A percentile compares a stretch with the other conserved stretches of the same genome.
phyloP scores from a whole-genome alignment of 306 rosid genomes.

The Quercus robur region DNA sequence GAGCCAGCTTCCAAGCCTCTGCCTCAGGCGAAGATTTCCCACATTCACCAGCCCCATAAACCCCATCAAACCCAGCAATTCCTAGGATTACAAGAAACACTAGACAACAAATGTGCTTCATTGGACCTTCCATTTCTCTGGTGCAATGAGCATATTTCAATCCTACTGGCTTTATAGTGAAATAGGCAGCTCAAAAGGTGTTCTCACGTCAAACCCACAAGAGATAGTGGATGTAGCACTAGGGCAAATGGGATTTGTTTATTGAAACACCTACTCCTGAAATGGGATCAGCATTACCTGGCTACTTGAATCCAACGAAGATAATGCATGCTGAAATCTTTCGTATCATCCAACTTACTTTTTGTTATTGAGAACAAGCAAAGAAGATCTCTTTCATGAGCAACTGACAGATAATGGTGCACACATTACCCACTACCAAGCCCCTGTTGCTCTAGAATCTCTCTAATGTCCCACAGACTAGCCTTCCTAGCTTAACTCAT shows the following conservation, averaged over 20 bases:
- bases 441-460: no score
- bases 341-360: no score
- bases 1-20: constrained; percentile 45
- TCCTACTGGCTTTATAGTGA: constrained; percentile 20
- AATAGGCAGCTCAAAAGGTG: constrained; percentile 1
- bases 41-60: constrained; percentile 42
- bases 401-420: no score
- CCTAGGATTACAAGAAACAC: constrained; percentile 14
- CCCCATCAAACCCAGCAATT: constrained; percentile 1
- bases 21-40: constrained; percentile 38
- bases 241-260: neutral
- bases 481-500: no score
- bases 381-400: no score
- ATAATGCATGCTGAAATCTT: no score
- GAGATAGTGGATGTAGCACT: constrained; percentile 38
- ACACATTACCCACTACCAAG: no score
- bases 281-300: no score
- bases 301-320: no score
- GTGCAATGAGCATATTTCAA: neutral
- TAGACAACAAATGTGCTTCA: constrained; percentile 22
- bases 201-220: constrained; percentile 14
- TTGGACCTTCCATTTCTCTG: constrained; percentile 26
- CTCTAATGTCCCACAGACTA: no score
- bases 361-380: no score
- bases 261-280: constrained; percentile 4